Conservation (phyloP, 225 moss, liverwort and hornwort species). For the Bryoerythrophyllum caledonicum region DNA sequence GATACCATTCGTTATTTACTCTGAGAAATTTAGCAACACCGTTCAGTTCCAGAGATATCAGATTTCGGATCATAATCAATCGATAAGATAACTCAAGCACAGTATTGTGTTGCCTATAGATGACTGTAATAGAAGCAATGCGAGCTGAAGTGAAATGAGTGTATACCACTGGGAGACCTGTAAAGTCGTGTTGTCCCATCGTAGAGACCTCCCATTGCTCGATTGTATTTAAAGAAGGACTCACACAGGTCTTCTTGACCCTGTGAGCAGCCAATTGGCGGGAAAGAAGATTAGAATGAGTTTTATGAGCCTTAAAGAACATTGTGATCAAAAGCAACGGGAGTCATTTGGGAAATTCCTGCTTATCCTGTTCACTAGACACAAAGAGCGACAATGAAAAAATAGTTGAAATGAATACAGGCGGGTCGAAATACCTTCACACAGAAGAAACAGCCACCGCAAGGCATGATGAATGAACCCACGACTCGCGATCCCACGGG, state of each 20-base stretch:
- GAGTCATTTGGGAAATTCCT: neutral
- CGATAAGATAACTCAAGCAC: neutral
- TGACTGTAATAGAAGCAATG: neutral
- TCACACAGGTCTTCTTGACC: conserved; percentile 98
- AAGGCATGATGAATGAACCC: conserved; percentile 97
- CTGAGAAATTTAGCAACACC: neutral
- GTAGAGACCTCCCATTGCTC: conserved; percentile 83
- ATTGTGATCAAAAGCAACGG: neutral
- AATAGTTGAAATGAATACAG: neutral
- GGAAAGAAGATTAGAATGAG: neutral
- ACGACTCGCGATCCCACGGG: conserved; percentile 89
- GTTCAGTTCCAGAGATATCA: conserved; percentile 6
- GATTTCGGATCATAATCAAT: neutral
- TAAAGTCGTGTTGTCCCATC: conserved; percentile 92
- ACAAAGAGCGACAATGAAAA: neutral
- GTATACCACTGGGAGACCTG: conserved; percentile 62
- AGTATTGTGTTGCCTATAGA: neutral
- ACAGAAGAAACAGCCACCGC: conserved; percentile 95
- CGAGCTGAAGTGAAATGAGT: conserved; percentile 7
- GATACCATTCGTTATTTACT: neutral
- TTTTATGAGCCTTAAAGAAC: conserved; percentile 1
- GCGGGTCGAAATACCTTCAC: conserved; percentile 58
- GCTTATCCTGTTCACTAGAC: neutral
- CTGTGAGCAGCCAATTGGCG: conserved; percentile 33
- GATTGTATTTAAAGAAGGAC: conserved; percentile 91